Evolutionary conservation across 768 basidiomycete genomes (phyloP).

Genomic region (Phylloporus sp.): DNA sequence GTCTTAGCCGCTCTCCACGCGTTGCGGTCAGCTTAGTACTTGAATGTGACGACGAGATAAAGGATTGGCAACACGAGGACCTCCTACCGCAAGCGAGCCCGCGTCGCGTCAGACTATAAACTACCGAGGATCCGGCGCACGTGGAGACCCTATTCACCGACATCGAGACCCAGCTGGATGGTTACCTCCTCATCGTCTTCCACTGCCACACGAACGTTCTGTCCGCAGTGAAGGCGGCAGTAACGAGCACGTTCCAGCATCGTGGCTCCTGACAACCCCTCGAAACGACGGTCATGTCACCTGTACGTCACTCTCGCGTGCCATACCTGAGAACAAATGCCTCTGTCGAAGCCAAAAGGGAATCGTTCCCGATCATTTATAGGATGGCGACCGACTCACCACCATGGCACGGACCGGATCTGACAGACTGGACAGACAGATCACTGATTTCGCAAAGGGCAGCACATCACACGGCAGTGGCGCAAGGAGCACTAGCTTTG

Average conservation of each 20-base stretch:
- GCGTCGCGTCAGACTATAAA: conserved; percentile 9
- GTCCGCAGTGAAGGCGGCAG: conserved; percentile 19
- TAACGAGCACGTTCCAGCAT: conserved; percentile 15
- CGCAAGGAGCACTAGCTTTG: conserved; percentile 26
- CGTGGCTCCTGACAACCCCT: conserved; percentile 23
- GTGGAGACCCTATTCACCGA: conserved; percentile 17
- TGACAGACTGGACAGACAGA: conserved; percentile 28
- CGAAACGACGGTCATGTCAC: conserved; percentile 28
- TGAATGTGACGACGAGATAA: neutral
- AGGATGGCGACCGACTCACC: conserved; percentile 18
- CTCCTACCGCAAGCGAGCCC: conserved; percentile 13
- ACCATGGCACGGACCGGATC: conserved; percentile 23
- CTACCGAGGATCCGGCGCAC: conserved; percentile 27
- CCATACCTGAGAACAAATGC: conserved; percentile 30
- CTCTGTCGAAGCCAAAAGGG: conserved; percentile 20
- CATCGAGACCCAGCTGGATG: conserved; percentile 20
- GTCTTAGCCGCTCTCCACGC: neutral
- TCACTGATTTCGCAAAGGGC: conserved; percentile 32
- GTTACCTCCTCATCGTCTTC: conserved; percentile 30
- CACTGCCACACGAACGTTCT: conserved; percentile 7
- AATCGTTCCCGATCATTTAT: conserved; percentile 1
- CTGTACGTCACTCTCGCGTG: conserved; percentile 27
- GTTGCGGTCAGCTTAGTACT: conserved; percentile 9
- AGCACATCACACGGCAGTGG: conserved; percentile 25
- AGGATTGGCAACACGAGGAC: neutral